phyloP scores from a whole-genome alignment of 306 rosid genomes.

The Nissolia schottii region DNA sequence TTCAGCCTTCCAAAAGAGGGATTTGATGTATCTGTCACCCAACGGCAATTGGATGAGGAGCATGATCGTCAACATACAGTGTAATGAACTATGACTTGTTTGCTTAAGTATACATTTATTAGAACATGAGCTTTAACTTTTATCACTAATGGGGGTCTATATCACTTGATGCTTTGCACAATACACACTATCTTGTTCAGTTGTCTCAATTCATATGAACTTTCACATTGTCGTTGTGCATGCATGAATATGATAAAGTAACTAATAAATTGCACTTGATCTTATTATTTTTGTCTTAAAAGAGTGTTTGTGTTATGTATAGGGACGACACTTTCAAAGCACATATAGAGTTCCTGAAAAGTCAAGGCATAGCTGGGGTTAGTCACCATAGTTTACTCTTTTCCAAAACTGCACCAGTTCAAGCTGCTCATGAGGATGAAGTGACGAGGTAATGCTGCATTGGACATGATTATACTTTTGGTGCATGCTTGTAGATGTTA shows the following conservation, averaged over 20 bases:
- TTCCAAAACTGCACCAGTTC: constrained; percentile 72
- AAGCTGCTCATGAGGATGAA: constrained; percentile 48
- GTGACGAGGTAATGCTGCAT: constrained; percentile 44
- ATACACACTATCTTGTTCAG: background rate
- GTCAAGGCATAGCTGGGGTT: constrained; percentile 80
- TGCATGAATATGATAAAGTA: background rate
- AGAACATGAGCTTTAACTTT: background rate
- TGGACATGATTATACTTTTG: background rate
- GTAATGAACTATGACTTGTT: constrained; percentile 36
- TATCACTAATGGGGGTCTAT: background rate
- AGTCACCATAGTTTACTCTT: constrained; percentile 94
- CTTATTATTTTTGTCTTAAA: background rate
- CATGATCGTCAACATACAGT: constrained; percentile 62
- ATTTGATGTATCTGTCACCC: constrained; percentile 88
- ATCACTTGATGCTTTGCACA: background rate
- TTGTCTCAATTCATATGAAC: background rate
- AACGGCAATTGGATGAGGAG: constrained; percentile 76
- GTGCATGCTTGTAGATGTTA: background rate
- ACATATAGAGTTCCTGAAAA: constrained; percentile 66
- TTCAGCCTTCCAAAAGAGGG: constrained; percentile 89
- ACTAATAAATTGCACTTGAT: background rate
- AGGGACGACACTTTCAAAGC: constrained; percentile 59
- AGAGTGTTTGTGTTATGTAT: background rate
- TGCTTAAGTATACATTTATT: background rate
- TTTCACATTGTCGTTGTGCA: background rate